Evolutionary conservation across 2,329 filamentous ascomycete species (phyloP).

Genomic region (Parastagonospora avenae): DNA sequence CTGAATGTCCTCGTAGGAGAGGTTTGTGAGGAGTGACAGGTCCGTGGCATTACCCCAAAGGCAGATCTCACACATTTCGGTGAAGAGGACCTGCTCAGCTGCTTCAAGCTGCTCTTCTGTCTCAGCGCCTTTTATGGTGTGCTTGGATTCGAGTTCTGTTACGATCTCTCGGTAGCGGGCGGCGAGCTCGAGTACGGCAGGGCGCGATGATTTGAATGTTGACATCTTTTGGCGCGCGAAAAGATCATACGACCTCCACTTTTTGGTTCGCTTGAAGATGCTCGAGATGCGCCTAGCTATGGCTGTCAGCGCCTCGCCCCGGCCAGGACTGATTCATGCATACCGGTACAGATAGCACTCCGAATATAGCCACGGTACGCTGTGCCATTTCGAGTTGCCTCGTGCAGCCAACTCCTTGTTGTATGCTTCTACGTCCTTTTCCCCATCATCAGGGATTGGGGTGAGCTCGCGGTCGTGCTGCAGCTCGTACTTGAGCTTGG

Average conservation of each 20-base stretch:
- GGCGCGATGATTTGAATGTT: slow-evolving; percentile 89
- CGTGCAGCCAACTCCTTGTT: slow-evolving; percentile 82
- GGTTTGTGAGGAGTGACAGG: slow-evolving; percentile 83
- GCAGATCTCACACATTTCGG: slow-evolving; percentile 94
- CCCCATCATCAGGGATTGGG: slow-evolving; percentile 77
- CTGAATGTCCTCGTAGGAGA: slow-evolving; percentile 95
- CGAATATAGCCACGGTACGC: slow-evolving; percentile 83
- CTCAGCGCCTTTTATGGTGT: slow-evolving; percentile 49
- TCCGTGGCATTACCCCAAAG: slow-evolving; percentile 98
- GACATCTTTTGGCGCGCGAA: slow-evolving; percentile 89
- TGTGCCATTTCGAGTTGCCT: slow-evolving; percentile 78
- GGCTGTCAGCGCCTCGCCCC: slow-evolving; percentile 13
- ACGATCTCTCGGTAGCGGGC: slow-evolving; percentile 77
- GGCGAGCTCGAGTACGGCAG: slow-evolving; percentile 82
- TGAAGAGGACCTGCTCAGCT: slow-evolving; percentile 79
- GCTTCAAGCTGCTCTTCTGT: slow-evolving; percentile 62
- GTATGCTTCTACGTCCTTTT: slow-evolving; percentile 76
- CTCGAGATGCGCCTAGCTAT: slow-evolving; percentile 74
- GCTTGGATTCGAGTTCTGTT: slow-evolving; percentile 65
- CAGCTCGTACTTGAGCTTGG: slow-evolving; percentile 88
- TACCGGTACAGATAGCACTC: slow-evolving; percentile 94
- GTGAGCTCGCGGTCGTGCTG: slow-evolving; percentile 85
- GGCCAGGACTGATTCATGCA: slow-evolving; percentile 4
- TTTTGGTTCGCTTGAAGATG: slow-evolving; percentile 73
- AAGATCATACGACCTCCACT: slow-evolving; percentile 91